phyloP scores from a whole-genome alignment of 306 rosid genomes.

The Castanopsis chinensis region DNA sequence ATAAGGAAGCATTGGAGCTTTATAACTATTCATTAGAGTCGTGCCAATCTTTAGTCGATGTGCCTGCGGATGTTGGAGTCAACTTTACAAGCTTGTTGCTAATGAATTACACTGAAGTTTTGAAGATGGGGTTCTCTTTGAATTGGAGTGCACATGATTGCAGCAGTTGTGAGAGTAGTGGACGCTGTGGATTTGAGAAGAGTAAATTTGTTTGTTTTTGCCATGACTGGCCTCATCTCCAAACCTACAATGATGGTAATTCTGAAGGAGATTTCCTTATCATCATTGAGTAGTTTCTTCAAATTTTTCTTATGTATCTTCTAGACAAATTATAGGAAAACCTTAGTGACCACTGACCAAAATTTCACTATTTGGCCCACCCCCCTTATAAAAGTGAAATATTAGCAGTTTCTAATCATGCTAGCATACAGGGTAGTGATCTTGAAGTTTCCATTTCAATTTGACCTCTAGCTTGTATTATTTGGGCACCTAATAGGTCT shows the following conservation, averaged over 20 bases:
- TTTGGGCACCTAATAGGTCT: too few relatives aligned
- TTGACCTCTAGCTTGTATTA: too few relatives aligned
- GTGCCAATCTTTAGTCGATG: slow-evolving; percentile 41
- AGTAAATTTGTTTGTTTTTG: slow-evolving; percentile 50
- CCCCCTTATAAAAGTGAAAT: neutral
- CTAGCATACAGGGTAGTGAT: too few relatives aligned
- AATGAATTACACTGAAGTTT: slow-evolving; percentile 45
- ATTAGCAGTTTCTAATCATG: too few relatives aligned
- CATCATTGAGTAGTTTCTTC: neutral
- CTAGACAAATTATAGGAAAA: neutral
- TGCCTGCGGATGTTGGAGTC: slow-evolving; percentile 26
- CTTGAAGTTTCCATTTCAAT: too few relatives aligned
- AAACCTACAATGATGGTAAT: slow-evolving; percentile 54
- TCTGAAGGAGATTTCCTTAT: slow-evolving; percentile 2
- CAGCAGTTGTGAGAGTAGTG: slow-evolving; percentile 52
- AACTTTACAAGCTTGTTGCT: slow-evolving; percentile 22
- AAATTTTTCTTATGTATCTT: neutral
- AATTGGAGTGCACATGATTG: slow-evolving; percentile 59
- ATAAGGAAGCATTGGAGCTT: slow-evolving; percentile 37
- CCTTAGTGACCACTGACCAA: too few relatives aligned
- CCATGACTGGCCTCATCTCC: slow-evolving; percentile 40
- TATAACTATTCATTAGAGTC: slow-evolving; percentile 32
- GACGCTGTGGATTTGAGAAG: slow-evolving; percentile 53
- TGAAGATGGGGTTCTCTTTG: slow-evolving; percentile 65
- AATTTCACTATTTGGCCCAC: too few relatives aligned